A percentile compares a stretch with the other conserved stretches of the same genome.
Evolutionary conservation across 768 basidiomycete species (phyloP).

Genomic region (Boletus speciosus): DNA sequence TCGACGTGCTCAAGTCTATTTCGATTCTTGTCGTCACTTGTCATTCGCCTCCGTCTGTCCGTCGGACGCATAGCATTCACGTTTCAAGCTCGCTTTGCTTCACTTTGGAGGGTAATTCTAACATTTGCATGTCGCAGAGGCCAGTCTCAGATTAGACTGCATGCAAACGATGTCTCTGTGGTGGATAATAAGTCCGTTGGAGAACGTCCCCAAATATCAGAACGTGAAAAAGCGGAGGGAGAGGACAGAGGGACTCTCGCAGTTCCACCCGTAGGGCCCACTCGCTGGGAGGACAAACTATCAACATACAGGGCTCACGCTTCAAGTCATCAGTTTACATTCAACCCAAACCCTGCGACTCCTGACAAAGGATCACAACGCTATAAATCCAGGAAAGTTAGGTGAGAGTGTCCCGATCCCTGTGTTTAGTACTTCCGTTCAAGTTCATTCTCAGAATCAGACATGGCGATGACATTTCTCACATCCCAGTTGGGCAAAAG

Average conservation of each 20-base stretch:
- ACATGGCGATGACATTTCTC: neutral
- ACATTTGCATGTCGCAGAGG: too few species aligned
- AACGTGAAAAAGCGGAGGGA: neutral
- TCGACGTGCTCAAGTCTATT: too few species aligned
- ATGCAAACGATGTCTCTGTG: neutral
- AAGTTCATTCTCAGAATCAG: neutral
- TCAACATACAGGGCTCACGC: neutral
- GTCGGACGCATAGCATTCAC: neutral
- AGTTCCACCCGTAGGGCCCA: neutral
- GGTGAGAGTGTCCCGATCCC: neutral
- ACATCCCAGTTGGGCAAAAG: constrained; percentile 6
- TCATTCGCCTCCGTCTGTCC: neutral
- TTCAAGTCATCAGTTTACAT: neutral
- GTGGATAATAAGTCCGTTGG: neutral
- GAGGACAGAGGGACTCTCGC: neutral
- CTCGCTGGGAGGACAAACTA: neutral
- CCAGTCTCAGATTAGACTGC: too few species aligned
- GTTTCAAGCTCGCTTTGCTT: neutral
- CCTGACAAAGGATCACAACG: constrained; percentile 6
- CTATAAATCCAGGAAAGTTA: neutral
- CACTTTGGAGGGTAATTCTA: neutral
- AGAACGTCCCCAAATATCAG: neutral
- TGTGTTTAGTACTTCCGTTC: neutral
- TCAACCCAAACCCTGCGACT: neutral
- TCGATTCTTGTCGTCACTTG: constrained; percentile 3